Base-by-base conservation (phyloP, 768 basidiomycete species). In the Macrolepiota albuminosa region DNA sequence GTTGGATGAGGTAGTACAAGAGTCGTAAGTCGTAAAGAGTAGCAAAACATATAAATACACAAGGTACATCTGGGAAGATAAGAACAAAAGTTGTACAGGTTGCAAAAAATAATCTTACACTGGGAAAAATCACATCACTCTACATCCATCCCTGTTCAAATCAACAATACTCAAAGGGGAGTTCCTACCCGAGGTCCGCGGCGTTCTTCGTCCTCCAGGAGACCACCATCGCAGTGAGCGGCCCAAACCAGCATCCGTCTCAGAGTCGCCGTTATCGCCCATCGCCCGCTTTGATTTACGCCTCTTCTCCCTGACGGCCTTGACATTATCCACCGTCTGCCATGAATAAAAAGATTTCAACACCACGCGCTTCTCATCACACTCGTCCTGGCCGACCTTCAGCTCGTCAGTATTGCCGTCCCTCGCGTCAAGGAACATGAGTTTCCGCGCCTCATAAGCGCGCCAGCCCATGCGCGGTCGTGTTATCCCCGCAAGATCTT, bases 321-420 rank as follows among this genome's bases (percentile, higher is more conserved):
- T 79, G 51, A 93, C 91, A 0, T 85, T 84, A 68, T 93, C 92
- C 40, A 94, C 91, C 10, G 83, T 88, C 77, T 93, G 89, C 89
- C 89, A 92, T 52, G 87, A 85, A 71, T 89, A 88, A 71, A 93
- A 95, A 29, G 88, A 85, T 81, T 93, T 93, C 64, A 94, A 68
- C 54, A 91, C 87, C 29, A 93, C 86, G 29, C 86, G 76, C 67
- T 67, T 72, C 66, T 81, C 79, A 63, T 93, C 91, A 67, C 91
- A 91, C 70, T 95, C 93, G 70, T 92, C 88, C 73, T 91, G 86
- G 48, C 87, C 88, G 9, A 84, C 72, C 70, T 82, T 84, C 59
- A 89, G 72, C 40, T 83, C 82, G 62, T 89, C 87, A 6, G 76
- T 75, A 64, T 81, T 78, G 31, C 78, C 80, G 68, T 93, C 91